Evolutionary conservation across 1,139 yeast species (phyloP), one percentile per base, ranked within the genome.

Genomic region (Candida sanyaensis): DNA sequence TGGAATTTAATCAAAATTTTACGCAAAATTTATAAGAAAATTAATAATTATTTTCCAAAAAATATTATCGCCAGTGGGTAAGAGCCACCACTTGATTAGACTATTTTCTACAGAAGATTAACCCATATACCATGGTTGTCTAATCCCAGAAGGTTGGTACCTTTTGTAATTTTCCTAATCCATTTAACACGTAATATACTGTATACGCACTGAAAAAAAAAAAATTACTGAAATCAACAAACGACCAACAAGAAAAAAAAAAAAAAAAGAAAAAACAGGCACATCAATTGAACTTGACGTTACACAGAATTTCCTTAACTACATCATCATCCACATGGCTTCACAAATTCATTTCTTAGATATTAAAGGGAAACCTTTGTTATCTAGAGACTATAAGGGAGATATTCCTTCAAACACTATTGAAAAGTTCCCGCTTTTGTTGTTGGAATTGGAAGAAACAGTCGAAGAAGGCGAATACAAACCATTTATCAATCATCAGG

Each of bases 341-440:
- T 91, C 97, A 31, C 92, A 93, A 47, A 81, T 93, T 47, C 93
- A 88, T 64, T 90, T 93, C 64, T 81, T 96, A 54, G 98, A 93
- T 66, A 78, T 84, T 60, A 88, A 88, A 71, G 98, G 98, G 38
- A 90, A 89, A 65, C 89, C 96, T 21, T 75, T 93, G 49, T 81
- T 93, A 43, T 84, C 96, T 10, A 77, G 99, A 52, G 95, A 92
- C 66, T 93, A 92, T 68, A 84, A 90, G 57, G 98, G 97, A n/a
- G 99, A 93, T 63, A 83, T 95, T 28, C 93, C 97, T 6, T 56
- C 80, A 51, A 72, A 80, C 37, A 87, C 97, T 6, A 86, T 93
- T 47, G 98, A 93, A 50, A 80, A 83, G 59, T 95, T 93, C 68
- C 96, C 97, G 6, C 72, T 85, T 45, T 72, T 92, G 34, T 71